These are phyloP conservation scores for Hypericum perforatum DNA, from an alignment of 345 rosid genomes.

Conservation along the genomic window DNA sequence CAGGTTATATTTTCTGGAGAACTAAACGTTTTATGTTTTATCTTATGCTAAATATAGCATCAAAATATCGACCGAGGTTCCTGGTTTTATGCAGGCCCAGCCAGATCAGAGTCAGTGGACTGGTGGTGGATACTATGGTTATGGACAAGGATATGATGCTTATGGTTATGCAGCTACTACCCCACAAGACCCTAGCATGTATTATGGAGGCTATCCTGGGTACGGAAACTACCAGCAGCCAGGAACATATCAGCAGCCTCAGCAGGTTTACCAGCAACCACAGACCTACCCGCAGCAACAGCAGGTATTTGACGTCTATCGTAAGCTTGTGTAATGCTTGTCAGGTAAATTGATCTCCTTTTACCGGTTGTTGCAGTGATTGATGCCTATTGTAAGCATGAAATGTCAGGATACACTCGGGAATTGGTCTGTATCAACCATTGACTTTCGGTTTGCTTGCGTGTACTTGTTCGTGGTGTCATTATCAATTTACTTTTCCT, in stretches of 20 bases:
- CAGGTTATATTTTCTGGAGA: conserved; percentile 39
- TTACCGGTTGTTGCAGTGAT: no score
- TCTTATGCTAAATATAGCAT: neutral
- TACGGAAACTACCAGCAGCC: conserved; percentile 84
- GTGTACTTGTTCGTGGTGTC: no score
- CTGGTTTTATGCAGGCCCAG: conserved; percentile 32
- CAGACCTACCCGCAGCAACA: neutral
- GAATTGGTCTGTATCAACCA: no score
- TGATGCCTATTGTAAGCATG: no score
- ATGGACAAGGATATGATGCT: conserved; percentile 76
- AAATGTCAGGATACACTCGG: no score
- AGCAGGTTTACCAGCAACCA: conserved; percentile 14
- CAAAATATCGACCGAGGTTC: neutral
- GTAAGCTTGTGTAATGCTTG: no score
- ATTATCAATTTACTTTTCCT: no score
- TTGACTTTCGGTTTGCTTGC: no score
- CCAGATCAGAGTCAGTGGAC: conserved; percentile 82
- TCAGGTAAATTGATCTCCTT: no score
- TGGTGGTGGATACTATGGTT: conserved; percentile 61
- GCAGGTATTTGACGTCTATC: no score
- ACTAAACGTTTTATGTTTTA: neutral
- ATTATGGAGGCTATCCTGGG: conserved; percentile 81
- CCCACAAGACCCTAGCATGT: conserved; percentile 81
- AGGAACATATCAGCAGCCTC: neutral
- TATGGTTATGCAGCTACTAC: conserved; percentile 65